phyloP scores from a whole-genome alignment of 108 stramenopile species.

The Cyclotella sp. region DNA sequence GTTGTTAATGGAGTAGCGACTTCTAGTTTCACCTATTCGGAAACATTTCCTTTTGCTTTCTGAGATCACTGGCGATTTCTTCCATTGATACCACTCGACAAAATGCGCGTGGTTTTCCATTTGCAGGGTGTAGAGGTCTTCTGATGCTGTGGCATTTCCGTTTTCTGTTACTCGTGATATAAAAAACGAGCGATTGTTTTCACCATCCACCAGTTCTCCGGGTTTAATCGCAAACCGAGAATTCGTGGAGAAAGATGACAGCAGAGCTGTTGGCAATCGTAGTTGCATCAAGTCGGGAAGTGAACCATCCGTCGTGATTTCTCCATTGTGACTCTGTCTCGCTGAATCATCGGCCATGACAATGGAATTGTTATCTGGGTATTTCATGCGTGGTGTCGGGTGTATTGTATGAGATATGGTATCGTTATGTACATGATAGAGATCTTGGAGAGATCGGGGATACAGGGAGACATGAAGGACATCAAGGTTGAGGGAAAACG shows the following conservation, averaged over 20 bases:
- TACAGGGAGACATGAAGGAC: too few species aligned
- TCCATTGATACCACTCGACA: constrained; percentile 23
- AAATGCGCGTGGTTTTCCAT: neutral
- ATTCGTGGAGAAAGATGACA: neutral
- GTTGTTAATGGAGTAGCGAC: constrained; percentile 14
- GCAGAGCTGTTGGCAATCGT: neutral
- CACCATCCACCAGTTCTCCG: neutral
- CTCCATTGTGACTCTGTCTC: neutral
- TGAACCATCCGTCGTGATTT: neutral
- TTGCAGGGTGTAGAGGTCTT: neutral
- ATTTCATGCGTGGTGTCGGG: too few species aligned
- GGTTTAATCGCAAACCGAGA: neutral
- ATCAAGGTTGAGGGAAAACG: too few species aligned
- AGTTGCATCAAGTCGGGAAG: neutral
- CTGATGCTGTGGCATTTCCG: neutral
- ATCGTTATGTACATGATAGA: too few species aligned
- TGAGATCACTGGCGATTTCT: neutral
- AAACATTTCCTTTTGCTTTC: constrained; percentile 10
- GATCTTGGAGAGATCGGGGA: too few species aligned
- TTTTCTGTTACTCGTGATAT: neutral
- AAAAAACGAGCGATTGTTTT: neutral
- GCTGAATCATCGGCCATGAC: neutral
- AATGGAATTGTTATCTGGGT: too few species aligned
- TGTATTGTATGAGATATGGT: too few species aligned
- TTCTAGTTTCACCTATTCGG: constrained; percentile 33